phyloP scores from a whole-genome alignment of 805 yeast species.

The Hanseniaspora jakobsenii region DNA sequence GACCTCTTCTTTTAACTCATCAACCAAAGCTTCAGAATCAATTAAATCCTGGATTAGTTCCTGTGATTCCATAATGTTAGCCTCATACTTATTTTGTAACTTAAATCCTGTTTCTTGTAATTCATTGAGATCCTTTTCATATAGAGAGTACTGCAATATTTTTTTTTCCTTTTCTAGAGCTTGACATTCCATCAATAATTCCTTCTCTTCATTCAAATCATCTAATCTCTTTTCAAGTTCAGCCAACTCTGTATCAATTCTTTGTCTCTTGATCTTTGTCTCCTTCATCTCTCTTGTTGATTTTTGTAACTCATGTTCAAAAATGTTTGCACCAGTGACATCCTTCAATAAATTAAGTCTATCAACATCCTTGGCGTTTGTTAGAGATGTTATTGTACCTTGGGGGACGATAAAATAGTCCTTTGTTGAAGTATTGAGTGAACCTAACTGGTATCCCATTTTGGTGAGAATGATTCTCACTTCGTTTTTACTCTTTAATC shows the following conservation, averaged over 20 bases:
- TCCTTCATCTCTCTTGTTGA: conserved; percentile 68
- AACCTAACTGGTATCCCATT: conserved; percentile 62
- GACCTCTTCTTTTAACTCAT: conserved; percentile 36
- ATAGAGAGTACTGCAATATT: conserved; percentile 58
- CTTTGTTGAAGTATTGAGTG: conserved; percentile 46
- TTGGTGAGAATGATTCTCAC: conserved; percentile 72
- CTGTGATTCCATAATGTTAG: conserved; percentile 41
- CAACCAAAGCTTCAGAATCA: conserved; percentile 44
- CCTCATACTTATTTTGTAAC: conserved; percentile 46
- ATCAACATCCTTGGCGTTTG: conserved; percentile 80
- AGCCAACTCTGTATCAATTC: conserved; percentile 59
- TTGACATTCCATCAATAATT: conserved; percentile 61
- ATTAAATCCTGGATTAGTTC: conserved; percentile 45
- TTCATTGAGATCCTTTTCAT: conserved; percentile 62
- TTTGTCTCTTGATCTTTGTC: conserved; percentile 54
- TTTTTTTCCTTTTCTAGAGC: conserved; percentile 54
- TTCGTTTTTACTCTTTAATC: conserved; percentile 67
- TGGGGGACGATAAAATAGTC: conserved; percentile 97
- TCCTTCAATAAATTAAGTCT: conserved; percentile 70
- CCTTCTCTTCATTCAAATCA: conserved; percentile 71
- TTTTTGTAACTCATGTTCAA: conserved; percentile 68
- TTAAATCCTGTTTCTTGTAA: conserved; percentile 48
- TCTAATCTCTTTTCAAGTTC: conserved; percentile 59
- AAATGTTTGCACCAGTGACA: conserved; percentile 89
- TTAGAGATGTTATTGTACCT: conserved; percentile 76